phyloP scores from a whole-genome alignment of 108 stramenopile genomes.

The Schizochytrium sp. region DNA sequence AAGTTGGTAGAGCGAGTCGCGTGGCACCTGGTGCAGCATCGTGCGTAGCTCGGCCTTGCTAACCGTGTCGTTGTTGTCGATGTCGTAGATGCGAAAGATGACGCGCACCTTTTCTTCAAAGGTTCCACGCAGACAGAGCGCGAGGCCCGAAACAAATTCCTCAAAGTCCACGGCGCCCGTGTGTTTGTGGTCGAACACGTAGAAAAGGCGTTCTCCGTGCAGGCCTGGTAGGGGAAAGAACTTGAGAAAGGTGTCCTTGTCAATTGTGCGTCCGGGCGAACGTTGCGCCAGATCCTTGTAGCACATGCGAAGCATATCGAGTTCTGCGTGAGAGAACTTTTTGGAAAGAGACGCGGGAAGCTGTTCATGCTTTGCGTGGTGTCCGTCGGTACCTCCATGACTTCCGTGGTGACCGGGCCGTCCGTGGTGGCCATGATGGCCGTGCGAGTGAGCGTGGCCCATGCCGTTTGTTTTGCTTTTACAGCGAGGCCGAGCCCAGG shows the following conservation, averaged over 20 bases:
- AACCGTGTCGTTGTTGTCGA: constrained; percentile 28
- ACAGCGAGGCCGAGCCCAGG: too few relatives aligned
- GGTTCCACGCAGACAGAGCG: constrained; percentile 35
- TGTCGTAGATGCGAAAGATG: constrained; percentile 39
- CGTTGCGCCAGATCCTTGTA: constrained; percentile 46
- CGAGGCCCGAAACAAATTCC: constrained; percentile 48
- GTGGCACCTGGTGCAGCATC: constrained; percentile 43
- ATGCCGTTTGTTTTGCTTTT: too few relatives aligned
- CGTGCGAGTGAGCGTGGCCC: too few relatives aligned
- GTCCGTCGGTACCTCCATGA: not conserved
- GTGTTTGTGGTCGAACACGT: constrained; percentile 40
- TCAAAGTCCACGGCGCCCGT: constrained; percentile 41
- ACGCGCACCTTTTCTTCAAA: constrained; percentile 44
- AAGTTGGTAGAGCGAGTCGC: not conserved
- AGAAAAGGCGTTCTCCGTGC: constrained; percentile 50
- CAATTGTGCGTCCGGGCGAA: constrained; percentile 34
- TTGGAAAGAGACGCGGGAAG: not conserved
- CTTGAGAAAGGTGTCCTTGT: constrained; percentile 51
- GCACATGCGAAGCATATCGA: constrained; percentile 38
- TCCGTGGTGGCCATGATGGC: too few relatives aligned
- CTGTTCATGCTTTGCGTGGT: not conserved
- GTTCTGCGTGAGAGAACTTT: constrained; percentile 13
- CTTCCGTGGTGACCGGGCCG: not conserved
- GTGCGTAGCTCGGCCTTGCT: constrained; percentile 34
- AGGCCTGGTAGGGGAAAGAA: constrained; percentile 50